A percentile compares a stretch with the other conserved stretches of the same genome.
Evolutionary conservation across 306 rosid species (phyloP).

Genomic region (Castanea mollissima): DNA sequence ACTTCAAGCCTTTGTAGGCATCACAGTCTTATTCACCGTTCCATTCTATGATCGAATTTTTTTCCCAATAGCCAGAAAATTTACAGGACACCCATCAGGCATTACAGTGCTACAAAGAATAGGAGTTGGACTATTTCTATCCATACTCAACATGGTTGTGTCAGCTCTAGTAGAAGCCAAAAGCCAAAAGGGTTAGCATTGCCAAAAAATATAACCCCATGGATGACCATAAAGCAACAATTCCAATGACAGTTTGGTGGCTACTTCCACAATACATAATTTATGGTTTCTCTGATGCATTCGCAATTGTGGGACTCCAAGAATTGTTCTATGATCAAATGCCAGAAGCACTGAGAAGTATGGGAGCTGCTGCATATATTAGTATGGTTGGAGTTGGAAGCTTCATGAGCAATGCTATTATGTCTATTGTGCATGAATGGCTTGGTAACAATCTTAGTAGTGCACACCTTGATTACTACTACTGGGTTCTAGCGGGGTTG

Average conservation of each 20-base stretch:
- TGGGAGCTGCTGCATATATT: constrained; percentile 70
- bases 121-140: constrained; percentile 58
- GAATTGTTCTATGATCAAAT: constrained; percentile 66
- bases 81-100: constrained; percentile 48
- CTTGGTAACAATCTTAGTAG: constrained; percentile 51
- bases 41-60: constrained; percentile 55
- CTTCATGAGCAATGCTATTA: constrained; percentile 40
- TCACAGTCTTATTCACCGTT: constrained; percentile 38
- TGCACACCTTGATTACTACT: constrained; percentile 63
- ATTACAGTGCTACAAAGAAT: constrained; percentile 67
- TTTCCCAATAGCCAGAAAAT: constrained; percentile 37
- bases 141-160: constrained; percentile 52
- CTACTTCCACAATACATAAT: constrained; percentile 68
- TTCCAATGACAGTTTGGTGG: constrained; percentile 78
- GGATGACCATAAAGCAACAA: constrained; percentile 4
- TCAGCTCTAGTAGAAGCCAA: constrained; percentile 54
- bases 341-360: constrained; percentile 56
- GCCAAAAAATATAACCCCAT: constrained; percentile 37
- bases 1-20: constrained; percentile 52
- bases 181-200: constrained; percentile 46
- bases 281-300: constrained; percentile 46
- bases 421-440: constrained; percentile 49
- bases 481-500: constrained; percentile 58
- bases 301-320: constrained; percentile 59
- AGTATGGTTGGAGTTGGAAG: constrained; percentile 59